Percentiles rank a stretch among this genome's conserved stretches.
Conservation (phyloP, 768 basidiomycete species). For the Tricholoma flavovirens region DNA sequence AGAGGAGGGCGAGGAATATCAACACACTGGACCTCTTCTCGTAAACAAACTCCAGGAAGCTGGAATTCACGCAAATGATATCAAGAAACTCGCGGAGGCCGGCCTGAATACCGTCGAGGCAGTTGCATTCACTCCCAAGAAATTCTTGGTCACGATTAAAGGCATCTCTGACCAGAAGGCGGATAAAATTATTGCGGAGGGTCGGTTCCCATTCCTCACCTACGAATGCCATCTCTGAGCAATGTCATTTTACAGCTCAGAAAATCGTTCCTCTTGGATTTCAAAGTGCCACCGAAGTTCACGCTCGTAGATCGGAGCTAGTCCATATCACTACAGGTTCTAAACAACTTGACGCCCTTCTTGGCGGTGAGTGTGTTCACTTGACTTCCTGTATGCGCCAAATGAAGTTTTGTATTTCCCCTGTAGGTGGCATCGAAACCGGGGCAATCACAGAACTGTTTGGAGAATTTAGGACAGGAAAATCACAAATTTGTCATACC, state of each 20-base stretch:
- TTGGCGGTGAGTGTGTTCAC: constrained; percentile 60
- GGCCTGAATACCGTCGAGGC: constrained; percentile 93
- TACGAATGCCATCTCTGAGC: not conserved
- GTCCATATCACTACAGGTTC: constrained; percentile 97
- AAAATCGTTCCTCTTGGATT: constrained; percentile 98
- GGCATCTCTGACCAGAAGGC: constrained; percentile 97
- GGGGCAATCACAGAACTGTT: constrained; percentile 97
- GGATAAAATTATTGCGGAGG: constrained; percentile 91
- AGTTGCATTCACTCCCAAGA: constrained; percentile 96
- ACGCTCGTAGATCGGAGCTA: constrained; percentile 89
- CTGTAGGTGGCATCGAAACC: constrained; percentile 91
- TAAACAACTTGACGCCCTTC: constrained; percentile 89
- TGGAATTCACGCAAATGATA: constrained; percentile 84
- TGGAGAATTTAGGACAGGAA: constrained; percentile 97
- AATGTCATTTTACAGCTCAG: constrained; percentile 49
- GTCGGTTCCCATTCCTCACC: constrained; percentile 35
- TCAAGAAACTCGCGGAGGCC: constrained; percentile 91
- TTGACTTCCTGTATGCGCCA: constrained; percentile 5
- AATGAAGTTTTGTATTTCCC: constrained; percentile 2
- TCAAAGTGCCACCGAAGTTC: constrained; percentile 96
- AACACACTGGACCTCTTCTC: constrained; percentile 75
- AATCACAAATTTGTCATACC: constrained; percentile 97
- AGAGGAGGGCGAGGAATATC: constrained; percentile 47
- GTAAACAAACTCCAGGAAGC: constrained; percentile 82
- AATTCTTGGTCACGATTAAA: constrained; percentile 82